These are phyloP conservation scores for Pseudotsuga menziesii DNA, from an alignment of 75 land plant genomes.

Conservation along the genomic window DNA sequence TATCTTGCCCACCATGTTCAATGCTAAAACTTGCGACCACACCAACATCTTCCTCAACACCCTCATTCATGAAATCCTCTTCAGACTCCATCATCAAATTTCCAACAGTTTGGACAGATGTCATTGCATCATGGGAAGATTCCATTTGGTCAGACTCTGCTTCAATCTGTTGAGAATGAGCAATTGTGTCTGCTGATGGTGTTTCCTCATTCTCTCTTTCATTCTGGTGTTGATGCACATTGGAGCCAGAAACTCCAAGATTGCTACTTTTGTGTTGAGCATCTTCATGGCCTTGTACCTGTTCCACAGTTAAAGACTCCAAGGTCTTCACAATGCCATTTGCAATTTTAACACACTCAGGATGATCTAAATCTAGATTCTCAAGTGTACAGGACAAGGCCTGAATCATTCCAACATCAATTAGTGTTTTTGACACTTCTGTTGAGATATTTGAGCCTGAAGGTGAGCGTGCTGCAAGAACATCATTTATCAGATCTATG, in stretches of 20 bases:
- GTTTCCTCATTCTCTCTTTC: slow-evolving; percentile 16
- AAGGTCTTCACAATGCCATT: slow-evolving; percentile 79
- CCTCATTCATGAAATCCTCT: slow-evolving; percentile 90
- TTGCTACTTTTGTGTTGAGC: slow-evolving; percentile 17
- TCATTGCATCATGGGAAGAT: slow-evolving; percentile 26
- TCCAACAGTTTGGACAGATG: slow-evolving; percentile 52
- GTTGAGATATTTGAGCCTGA: slow-evolving; percentile 81
- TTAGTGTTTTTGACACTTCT: slow-evolving; percentile 90
- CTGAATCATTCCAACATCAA: slow-evolving; percentile 82
- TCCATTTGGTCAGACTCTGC: slow-evolving; percentile 28
- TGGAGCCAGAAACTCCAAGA: slow-evolving; percentile 6
- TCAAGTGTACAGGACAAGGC: slow-evolving; percentile 70
- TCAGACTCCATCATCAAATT: slow-evolving; percentile 37
- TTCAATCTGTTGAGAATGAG: slow-evolving; percentile 33
- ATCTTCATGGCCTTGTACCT: slow-evolving; percentile 36
- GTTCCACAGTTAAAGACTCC: slow-evolving; percentile 81
- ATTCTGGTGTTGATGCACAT: slow-evolving; percentile 4
- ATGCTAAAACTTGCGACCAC: slow-evolving; percentile 67
- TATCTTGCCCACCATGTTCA: slow-evolving; percentile 61
- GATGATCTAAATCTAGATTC: slow-evolving; percentile 85
- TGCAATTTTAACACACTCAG: slow-evolving; percentile 82
- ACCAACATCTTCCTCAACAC: slow-evolving; percentile 60
- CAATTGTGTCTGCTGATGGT: slow-evolving; percentile 25
- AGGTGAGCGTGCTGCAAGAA: slow-evolving; percentile 81
- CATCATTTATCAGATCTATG: slow-evolving; percentile 84